phyloP scores from a whole-genome alignment of 2,329 filamentous ascomycete species.

The Neurospora crassa region DNA sequence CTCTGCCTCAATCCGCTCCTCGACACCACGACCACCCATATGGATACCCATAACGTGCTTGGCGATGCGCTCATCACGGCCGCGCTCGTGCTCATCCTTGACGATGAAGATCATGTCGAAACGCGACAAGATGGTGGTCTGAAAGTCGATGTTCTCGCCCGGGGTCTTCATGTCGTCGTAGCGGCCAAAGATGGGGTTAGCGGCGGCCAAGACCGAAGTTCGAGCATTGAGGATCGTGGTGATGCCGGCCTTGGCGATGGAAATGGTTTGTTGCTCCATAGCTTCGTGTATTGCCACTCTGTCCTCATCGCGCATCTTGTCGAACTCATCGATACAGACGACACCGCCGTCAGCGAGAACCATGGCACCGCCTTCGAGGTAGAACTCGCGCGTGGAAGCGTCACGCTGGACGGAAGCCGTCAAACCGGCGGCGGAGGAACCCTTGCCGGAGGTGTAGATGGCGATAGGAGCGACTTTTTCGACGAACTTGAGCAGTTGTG shows the following conservation, averaged over 20 bases:
- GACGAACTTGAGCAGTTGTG: slow-evolving; percentile 92
- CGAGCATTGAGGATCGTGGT: slow-evolving; percentile 95
- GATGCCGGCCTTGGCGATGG: slow-evolving; percentile 96
- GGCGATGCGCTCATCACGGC: slow-evolving; percentile 85
- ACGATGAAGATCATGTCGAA: slow-evolving; percentile 99
- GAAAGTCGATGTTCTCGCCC: slow-evolving; percentile 98
- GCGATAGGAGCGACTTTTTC: slow-evolving; percentile 94
- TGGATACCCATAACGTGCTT: slow-evolving; percentile 97
- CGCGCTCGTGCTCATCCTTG: slow-evolving; percentile 83
- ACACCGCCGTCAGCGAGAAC: slow-evolving; percentile 94
- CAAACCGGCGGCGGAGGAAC: slow-evolving; percentile 92
- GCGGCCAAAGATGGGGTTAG: slow-evolving; percentile 93
- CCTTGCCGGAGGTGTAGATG: slow-evolving; percentile 97
- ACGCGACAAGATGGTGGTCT: slow-evolving; percentile 93
- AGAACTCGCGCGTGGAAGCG: slow-evolving; percentile 86
- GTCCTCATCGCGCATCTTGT: slow-evolving; percentile 99
- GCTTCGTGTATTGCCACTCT: slow-evolving; percentile 97
- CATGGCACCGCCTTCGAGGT: slow-evolving; percentile 97
- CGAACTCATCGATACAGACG: slow-evolving; percentile 98
- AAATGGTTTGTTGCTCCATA: slow-evolving; percentile 99
- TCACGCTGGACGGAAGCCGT: slow-evolving; percentile 96
- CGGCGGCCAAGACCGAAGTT: slow-evolving; percentile 89
- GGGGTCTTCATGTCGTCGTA: slow-evolving; percentile 98
- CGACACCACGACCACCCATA: slow-evolving; percentile 77
- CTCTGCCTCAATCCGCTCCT: slow-evolving; percentile 77